phyloP scores from a whole-genome alignment of 208 protist species.

The Leishmania guyanensis region DNA sequence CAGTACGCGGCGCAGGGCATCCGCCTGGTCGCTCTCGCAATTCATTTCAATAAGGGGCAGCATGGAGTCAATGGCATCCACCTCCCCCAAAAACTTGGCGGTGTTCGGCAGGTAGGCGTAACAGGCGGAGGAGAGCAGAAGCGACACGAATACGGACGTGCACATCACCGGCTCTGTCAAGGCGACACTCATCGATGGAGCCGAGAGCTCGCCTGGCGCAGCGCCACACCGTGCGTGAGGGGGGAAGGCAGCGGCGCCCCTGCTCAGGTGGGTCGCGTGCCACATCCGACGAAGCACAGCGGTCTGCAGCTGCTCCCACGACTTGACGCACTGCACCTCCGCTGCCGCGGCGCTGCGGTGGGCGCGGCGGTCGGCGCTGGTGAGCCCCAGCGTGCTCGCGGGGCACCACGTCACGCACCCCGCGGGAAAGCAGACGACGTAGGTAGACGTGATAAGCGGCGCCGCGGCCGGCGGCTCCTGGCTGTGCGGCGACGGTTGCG shows the following conservation, averaged over 20 bases:
- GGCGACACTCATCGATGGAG: background rate
- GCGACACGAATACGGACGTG: slow-evolving; percentile 26
- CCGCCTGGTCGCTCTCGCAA: slow-evolving; percentile 63
- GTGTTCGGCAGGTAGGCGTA: slow-evolving; percentile 57
- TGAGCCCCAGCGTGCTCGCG: slow-evolving; percentile 24
- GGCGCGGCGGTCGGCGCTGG: background rate
- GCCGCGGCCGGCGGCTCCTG: background rate
- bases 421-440: slow-evolving; percentile 40
- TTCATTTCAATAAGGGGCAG: slow-evolving; percentile 50
- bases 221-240: slow-evolving; percentile 9
- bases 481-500: background rate
- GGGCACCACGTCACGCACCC: slow-evolving; percentile 57
- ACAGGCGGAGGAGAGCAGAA: slow-evolving; percentile 14
- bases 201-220: slow-evolving; percentile 5
- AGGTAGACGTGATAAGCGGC: slow-evolving; percentile 23
- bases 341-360: no score
- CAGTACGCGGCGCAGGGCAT: slow-evolving; percentile 62
- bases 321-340: slow-evolving; percentile 34
- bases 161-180: slow-evolving; percentile 8
- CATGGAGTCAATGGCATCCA: slow-evolving; percentile 72
- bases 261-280: slow-evolving; percentile 4
- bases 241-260: background rate
- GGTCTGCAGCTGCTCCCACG: slow-evolving; percentile 41
- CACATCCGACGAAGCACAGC: slow-evolving; percentile 31
- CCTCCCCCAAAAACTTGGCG: slow-evolving; percentile 48